Base-by-base conservation (phyloP, 768 basidiomycete genomes). In the Suillus subaureus region DNA sequence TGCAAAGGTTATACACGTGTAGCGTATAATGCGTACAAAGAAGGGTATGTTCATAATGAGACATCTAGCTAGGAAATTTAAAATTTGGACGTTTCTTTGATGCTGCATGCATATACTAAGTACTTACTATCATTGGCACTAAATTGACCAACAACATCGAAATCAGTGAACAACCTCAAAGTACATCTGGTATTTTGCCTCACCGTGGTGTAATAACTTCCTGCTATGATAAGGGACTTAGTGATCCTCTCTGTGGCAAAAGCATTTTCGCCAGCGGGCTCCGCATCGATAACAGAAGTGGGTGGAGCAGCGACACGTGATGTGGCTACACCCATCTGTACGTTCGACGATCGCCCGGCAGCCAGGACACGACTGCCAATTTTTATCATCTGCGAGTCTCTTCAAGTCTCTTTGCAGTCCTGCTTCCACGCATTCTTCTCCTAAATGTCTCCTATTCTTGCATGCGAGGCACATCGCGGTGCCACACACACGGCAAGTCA, bases 341-440 rank as follows among this genome's bases (percentile, higher is more conserved):
- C 87, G 79, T 68, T 90, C 89, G 42, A 90, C 81, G 60, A 90
- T 78, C 35, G 79, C 76, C 6, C 78, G 67, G 71, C 89, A 90
- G 15, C 77, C 79, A 1, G 88, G 89, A 69, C 88, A 90, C 0
- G 83, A 87, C 70, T 88, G 85, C 88, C 87, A 90, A 6, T 78
- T 75, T 12, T 83, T 66, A 49, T 77, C 63, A 6, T 71, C 70
- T 0, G 87, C 88, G 15, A 92, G 80, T 3, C 72, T 77, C n/a
- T 74, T 78, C 26, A 88, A 75, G 52, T 79, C 80, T 16, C 80
- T 70, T 9, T 77, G 75, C 1, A 80, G 77, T 2, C 72, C 71
- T 65, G 83, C 83, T n/a, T 81, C 80, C 2, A 72, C 68, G 58
- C 88, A 89, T 4, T 67, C 69, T 54, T 75, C 70, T 16, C 69